Evolutionary conservation across 1,284 basidiomycete species (phyloP).

Genomic region (Pseudozyma sp.): DNA sequence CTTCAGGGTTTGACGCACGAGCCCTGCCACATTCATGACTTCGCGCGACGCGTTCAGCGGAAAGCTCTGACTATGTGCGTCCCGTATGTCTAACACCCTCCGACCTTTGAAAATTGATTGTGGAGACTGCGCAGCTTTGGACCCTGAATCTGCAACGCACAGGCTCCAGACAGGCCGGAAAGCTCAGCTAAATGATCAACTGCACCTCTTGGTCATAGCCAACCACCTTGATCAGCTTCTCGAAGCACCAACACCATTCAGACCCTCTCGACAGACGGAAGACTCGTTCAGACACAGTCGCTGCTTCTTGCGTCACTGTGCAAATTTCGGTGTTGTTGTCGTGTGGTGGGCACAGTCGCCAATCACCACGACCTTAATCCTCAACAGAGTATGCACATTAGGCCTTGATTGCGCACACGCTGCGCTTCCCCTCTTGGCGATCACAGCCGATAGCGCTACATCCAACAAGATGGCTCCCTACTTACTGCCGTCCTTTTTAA

Average conservation of each 20-base stretch:
- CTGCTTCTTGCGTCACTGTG: not conserved
- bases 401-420: conserved; percentile 19
- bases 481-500: conserved; percentile 43
- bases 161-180: not conserved
- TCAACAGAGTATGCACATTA: conserved; percentile 15
- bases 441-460: too few relatives aligned
- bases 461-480: conserved; percentile 36
- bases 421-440: not conserved
- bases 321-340: too few relatives aligned
- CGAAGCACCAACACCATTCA: not conserved
- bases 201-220: not conserved
- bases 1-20: conserved; percentile 9
- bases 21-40: not conserved
- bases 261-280: not conserved
- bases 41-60: conserved; percentile 28
- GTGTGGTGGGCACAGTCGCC: conserved; percentile 2
- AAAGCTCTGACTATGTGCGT: not conserved
- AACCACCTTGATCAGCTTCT: not conserved
- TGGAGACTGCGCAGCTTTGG: conserved; percentile 22
- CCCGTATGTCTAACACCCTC: not conserved
- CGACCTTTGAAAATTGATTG: not conserved
- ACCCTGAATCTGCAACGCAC: conserved; percentile 24
- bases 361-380: conserved; percentile 4
- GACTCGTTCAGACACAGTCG: not conserved
- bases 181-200: not conserved